phyloP scores from a whole-genome alignment of 2,329 filamentous ascomycete species.

The Trichocomaceae sp. region DNA sequence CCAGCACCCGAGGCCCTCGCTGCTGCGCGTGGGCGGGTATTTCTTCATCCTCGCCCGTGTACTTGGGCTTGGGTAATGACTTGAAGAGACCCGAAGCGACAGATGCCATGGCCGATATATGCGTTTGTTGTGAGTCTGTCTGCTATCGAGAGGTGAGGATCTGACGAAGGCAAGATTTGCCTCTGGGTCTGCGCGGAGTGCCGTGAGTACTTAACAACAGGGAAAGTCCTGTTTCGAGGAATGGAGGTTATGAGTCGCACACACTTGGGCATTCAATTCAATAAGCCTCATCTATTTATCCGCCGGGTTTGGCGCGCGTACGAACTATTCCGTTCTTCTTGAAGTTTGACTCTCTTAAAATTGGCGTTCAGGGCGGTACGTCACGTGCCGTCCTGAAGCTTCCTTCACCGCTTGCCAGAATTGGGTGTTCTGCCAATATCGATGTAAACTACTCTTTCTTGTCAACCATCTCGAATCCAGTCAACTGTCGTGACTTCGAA shows the following conservation, averaged over 20 bases:
- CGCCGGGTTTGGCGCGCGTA: background rate
- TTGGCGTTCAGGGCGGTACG: background rate
- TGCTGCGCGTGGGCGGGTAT: conserved; percentile 63
- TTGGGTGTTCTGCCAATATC: background rate
- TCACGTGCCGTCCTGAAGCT: background rate
- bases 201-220: background rate
- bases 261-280: background rate
- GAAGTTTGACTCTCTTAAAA: background rate
- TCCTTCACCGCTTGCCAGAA: background rate
- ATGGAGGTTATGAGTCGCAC: background rate
- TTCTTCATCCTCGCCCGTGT: conserved; percentile 84
- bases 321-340: background rate
- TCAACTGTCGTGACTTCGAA: too few species aligned
- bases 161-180: conserved; percentile 11
- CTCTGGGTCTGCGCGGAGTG: conserved; percentile 3
- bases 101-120: conserved; percentile 50
- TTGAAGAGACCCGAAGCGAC: conserved; percentile 66
- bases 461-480: too few species aligned
- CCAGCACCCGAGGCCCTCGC: conserved; percentile 75
- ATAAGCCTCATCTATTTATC: background rate
- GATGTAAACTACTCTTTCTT: too few species aligned
- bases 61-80: conserved; percentile 81
- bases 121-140: background rate
- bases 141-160: background rate
- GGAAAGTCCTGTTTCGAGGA: background rate